These are phyloP conservation scores for Hanseniaspora lachancei DNA, from an alignment of 805 yeast species.

Conservation along the genomic window DNA sequence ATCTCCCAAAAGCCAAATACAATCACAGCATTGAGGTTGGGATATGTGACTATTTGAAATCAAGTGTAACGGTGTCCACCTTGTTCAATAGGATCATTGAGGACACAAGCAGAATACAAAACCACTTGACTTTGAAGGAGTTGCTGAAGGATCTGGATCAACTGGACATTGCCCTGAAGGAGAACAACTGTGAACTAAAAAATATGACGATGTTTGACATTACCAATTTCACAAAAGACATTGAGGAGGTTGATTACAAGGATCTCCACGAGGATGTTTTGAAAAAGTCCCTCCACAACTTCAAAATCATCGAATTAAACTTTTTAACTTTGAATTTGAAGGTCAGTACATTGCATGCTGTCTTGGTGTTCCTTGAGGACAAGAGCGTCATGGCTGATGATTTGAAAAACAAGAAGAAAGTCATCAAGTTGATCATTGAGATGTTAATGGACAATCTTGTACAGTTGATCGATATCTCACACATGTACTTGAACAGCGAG, in stretches of 20 bases:
- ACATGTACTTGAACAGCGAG: constrained; percentile 6
- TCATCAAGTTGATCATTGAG: neutral
- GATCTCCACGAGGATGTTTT: neutral
- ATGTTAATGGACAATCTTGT: neutral
- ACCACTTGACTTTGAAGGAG: neutral
- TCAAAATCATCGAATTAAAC: constrained; percentile 9
- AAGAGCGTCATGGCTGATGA: neutral
- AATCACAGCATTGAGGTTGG: neutral
- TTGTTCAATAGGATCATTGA: neutral
- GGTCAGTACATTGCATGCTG: constrained; percentile 2
- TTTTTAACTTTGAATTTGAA: neutral
- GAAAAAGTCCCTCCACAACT: neutral
- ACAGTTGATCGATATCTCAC: constrained; percentile 1
- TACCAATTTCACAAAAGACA: neutral
- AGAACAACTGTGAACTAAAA: neutral
- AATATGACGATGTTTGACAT: neutral
- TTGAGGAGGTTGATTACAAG: constrained; percentile 9
- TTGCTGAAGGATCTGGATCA: neutral
- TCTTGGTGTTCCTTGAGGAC: neutral
- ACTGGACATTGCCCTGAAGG: neutral
- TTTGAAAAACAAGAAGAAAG: neutral
- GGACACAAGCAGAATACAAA: neutral
- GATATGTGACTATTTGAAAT: constrained; percentile 4
- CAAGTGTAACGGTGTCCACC: neutral
- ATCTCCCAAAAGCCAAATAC: neutral